phyloP scores from a whole-genome alignment of 805 yeast species.

The Starmerella stigmatis region DNA sequence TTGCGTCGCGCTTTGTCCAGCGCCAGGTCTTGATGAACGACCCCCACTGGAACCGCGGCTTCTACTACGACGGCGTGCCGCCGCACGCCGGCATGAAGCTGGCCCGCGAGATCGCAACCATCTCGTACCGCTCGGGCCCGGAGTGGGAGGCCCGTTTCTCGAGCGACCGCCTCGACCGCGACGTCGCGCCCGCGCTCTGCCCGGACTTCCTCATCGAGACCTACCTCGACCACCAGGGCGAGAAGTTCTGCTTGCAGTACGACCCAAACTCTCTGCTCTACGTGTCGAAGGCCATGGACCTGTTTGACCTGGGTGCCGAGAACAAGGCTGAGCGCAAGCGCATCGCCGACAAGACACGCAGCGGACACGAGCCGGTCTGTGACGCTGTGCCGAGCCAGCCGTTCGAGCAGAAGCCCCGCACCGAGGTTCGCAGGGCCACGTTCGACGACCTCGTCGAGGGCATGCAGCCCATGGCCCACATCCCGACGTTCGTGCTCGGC shows the following conservation, averaged over 20 bases:
- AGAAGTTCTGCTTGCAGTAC: constrained; percentile 80
- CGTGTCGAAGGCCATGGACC: constrained; percentile 87
- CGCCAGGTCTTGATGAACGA: constrained; percentile 90
- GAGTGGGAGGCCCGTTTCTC: constrained; percentile 95
- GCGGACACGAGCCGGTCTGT: constrained; percentile 2
- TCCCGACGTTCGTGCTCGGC: constrained; percentile 68
- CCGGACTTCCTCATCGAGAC: constrained; percentile 91
- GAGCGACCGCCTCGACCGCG: constrained; percentile 71
- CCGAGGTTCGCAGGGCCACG: constrained; percentile 27
- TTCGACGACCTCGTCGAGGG: constrained; percentile 56
- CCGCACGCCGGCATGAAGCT: constrained; percentile 94
- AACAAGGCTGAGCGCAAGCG: constrained; percentile 11
- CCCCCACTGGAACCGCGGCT: constrained; percentile 89
- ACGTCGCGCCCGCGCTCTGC: constrained; percentile 72
- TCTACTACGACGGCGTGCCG: constrained; percentile 65
- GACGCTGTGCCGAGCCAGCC: constrained; percentile 42
- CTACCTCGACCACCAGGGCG: constrained; percentile 89
- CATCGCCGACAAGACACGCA: background rate
- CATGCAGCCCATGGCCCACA: constrained; percentile 48
- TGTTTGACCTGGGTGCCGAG: constrained; percentile 61
- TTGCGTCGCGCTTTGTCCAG: constrained; percentile 87
- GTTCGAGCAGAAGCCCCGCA: constrained; percentile 42
- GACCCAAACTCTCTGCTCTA: constrained; percentile 84
- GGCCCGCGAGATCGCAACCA: constrained; percentile 87
- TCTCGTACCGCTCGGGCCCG: constrained; percentile 89